Conservation (phyloP, 176 grass and related monocot species). For the Urochloa ruziziensis region DNA sequence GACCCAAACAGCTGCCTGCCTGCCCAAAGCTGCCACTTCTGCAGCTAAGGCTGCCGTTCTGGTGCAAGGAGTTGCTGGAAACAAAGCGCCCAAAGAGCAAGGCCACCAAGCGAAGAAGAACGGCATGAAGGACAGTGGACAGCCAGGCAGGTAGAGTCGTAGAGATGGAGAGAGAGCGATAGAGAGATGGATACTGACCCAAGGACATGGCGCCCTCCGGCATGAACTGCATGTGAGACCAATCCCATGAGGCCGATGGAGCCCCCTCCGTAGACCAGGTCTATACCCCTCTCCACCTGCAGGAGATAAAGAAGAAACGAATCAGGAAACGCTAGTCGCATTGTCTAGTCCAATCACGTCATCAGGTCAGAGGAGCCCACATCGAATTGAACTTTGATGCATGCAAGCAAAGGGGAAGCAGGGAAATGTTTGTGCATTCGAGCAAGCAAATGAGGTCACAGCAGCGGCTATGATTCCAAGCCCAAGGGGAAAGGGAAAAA, state of each 20-base stretch:
- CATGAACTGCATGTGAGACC: slow-evolving; percentile 89
- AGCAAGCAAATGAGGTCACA: slow-evolving; percentile 36
- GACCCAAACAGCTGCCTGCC: slow-evolving; percentile 5
- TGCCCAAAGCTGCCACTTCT: slow-evolving; percentile 31
- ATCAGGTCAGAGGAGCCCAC: neutral
- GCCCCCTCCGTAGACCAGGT: slow-evolving; percentile 97
- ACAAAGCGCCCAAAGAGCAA: slow-evolving; percentile 27
- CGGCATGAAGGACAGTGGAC: neutral
- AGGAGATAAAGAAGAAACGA: slow-evolving; percentile 1
- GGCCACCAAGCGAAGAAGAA: slow-evolving; percentile 1
- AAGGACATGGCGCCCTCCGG: slow-evolving; percentile 91
- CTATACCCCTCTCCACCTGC: slow-evolving; percentile 95
- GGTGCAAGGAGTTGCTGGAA: slow-evolving; percentile 37
- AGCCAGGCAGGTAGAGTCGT: neutral
- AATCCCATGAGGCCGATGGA: slow-evolving; percentile 96
- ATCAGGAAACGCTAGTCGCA: neutral
- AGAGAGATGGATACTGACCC: slow-evolving; percentile 49
- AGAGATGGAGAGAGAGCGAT: neutral
- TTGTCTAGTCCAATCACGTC: neutral
- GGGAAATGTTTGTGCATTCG: neutral
- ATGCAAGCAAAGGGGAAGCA: slow-evolving; percentile 1
- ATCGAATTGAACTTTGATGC: neutral
- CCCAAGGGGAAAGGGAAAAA: neutral
- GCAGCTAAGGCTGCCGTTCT: slow-evolving; percentile 40
- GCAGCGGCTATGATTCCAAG: neutral